These are phyloP conservation scores for Ensete ventricosum DNA, from an alignment of 176 grass and related monocot species.

Conservation along the genomic window DNA sequence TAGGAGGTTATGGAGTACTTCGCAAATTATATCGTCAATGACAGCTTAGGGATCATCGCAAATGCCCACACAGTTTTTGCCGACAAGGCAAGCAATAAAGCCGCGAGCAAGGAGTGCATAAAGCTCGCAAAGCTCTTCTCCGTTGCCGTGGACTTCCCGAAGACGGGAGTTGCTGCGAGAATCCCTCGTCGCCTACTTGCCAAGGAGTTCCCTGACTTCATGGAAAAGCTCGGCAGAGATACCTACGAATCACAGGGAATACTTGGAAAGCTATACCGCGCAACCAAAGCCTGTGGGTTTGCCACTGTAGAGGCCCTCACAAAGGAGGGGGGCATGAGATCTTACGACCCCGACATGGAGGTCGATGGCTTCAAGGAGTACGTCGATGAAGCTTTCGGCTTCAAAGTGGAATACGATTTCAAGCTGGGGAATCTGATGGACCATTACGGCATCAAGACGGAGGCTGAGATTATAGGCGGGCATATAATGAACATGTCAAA, in stretches of 20 bases:
- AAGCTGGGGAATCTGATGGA: constrained; percentile 85
- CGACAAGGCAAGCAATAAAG: constrained; percentile 39
- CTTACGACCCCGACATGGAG: constrained; percentile 71
- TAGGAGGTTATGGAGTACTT: constrained; percentile 85
- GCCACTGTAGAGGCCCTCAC: constrained; percentile 38
- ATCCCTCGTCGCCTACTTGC: constrained; percentile 46
- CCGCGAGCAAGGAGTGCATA: constrained; percentile 39
- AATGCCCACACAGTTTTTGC: constrained; percentile 77
- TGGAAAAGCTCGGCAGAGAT: constrained; percentile 65
- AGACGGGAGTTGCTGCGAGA: constrained; percentile 63
- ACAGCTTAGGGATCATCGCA: constrained; percentile 72
- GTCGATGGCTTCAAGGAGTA: constrained; percentile 57
- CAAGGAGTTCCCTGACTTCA: constrained; percentile 87
- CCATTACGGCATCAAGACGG: constrained; percentile 85
- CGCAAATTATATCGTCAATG: constrained; percentile 78
- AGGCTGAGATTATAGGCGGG: constrained; percentile 79
- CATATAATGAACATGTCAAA: constrained; percentile 76
- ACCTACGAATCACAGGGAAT: constrained; percentile 61
- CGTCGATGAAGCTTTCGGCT: constrained; percentile 35
- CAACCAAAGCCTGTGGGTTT: constrained; percentile 47
- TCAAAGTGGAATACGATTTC: constrained; percentile 81
- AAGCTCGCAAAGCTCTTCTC: constrained; percentile 65
- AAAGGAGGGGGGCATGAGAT: constrained; percentile 39
- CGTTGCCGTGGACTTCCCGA: constrained; percentile 85
- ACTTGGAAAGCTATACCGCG: constrained; percentile 69